Conservation (phyloP, 2,329 filamentous ascomycete genomes). For the Aspergillus candidus region DNA sequence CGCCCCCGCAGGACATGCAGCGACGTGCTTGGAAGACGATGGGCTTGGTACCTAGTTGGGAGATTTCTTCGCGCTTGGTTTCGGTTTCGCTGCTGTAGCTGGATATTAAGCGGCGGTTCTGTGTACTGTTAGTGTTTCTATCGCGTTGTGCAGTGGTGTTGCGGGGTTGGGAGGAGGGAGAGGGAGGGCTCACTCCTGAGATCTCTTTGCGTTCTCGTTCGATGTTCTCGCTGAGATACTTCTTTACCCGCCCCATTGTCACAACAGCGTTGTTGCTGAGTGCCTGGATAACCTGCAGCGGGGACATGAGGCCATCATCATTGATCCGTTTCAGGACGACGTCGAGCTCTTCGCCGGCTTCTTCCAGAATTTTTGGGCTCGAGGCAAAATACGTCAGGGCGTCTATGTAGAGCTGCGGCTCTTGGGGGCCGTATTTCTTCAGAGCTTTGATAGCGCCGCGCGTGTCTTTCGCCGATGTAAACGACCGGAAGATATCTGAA, state of each 20-base stretch:
- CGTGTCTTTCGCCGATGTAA: slow-evolving; percentile 87
- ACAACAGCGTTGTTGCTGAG: slow-evolving; percentile 73
- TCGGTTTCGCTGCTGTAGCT: slow-evolving; percentile 81
- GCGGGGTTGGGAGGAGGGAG: not conserved
- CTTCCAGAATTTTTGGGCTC: slow-evolving; percentile 69
- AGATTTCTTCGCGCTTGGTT: slow-evolving; percentile 70
- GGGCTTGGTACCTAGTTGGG: slow-evolving; percentile 70
- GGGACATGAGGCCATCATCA: slow-evolving; percentile 85
- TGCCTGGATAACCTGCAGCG: slow-evolving; percentile 92
- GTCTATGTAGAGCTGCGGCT: slow-evolving; percentile 86
- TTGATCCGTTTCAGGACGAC: slow-evolving; percentile 79
- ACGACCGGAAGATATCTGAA: slow-evolving; percentile 95
- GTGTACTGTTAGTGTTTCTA: slow-evolving; percentile 26
- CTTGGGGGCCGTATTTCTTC: slow-evolving; percentile 82
- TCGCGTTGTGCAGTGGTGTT: not conserved
- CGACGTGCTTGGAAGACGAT: slow-evolving; percentile 85
- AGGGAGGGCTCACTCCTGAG: slow-evolving; percentile 40
- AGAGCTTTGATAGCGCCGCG: slow-evolving; percentile 82
- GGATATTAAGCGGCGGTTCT: slow-evolving; percentile 72
- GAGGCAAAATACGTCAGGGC: slow-evolving; percentile 92
- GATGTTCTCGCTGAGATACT: slow-evolving; percentile 83
- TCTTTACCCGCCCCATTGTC: slow-evolving; percentile 96
- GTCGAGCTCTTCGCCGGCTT: slow-evolving; percentile 81
- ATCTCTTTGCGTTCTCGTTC: slow-evolving; percentile 85
- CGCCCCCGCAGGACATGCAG: slow-evolving; percentile 72